phyloP scores from a whole-genome alignment of 306 rosid genomes.

The Lablab purpureus region DNA sequence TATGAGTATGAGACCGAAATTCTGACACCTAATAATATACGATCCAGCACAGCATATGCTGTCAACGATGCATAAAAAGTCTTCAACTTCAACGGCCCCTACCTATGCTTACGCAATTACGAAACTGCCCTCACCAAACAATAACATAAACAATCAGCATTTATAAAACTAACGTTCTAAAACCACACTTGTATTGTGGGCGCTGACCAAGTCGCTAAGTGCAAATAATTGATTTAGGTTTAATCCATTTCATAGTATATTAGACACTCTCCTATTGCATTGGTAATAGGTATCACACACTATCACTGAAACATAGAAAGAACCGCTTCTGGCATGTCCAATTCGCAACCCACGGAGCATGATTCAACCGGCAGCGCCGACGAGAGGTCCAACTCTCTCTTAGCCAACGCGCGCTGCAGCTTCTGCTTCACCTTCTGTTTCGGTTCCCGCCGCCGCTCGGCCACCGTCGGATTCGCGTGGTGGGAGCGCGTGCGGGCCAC shows the following conservation, averaged over 20 bases:
- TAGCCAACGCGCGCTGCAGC: constrained; percentile 58
- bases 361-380: constrained; percentile 48
- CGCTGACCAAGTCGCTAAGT: not conserved
- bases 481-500: constrained; percentile 68
- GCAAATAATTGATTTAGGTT: no score
- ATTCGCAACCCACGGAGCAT: constrained; percentile 14
- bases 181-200: not conserved
- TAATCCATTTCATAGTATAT: not conserved
- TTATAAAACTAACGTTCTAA: not conserved
- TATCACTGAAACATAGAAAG: not conserved
- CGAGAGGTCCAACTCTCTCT: constrained; percentile 49
- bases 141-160: not conserved
- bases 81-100: not conserved
- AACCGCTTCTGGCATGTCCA: not conserved
- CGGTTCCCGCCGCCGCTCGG: constrained; percentile 52
- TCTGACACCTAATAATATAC: constrained; percentile 2
- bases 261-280: not conserved
- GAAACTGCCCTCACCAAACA: not conserved
- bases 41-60: not conserved
- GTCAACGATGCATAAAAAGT: not conserved
- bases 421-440: constrained; percentile 75
- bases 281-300: not conserved
- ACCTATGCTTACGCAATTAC: not conserved
- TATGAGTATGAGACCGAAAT: not conserved
- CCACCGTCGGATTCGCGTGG: constrained; percentile 56